Percentiles rank a stretch among this genome's conserved stretches.
These are phyloP conservation scores for Leptomonas pyrrhocoris DNA, from an alignment of 208 protist genomes.

Conservation along the genomic window DNA sequence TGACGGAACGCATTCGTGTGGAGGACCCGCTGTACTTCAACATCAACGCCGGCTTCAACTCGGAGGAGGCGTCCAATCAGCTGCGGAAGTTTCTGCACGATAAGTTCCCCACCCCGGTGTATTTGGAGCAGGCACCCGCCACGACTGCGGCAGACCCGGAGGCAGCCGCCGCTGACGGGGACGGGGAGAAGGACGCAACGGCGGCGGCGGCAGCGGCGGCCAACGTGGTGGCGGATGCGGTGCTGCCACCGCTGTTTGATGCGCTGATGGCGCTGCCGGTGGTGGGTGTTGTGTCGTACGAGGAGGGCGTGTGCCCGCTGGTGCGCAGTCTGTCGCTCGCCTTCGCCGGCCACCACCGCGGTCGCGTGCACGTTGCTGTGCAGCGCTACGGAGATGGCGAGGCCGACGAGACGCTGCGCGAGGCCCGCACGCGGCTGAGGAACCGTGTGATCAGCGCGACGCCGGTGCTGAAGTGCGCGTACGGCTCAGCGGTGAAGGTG, in stretches of 20 bases:
- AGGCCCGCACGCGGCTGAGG: conserved; percentile 16
- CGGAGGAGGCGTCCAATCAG: conserved; percentile 12
- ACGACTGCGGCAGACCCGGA: too few relatives aligned
- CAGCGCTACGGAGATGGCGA: conserved; percentile 11
- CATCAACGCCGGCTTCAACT: conserved; percentile 34
- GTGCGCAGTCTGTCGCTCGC: conserved; percentile 55
- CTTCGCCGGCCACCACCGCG: conserved; percentile 42
- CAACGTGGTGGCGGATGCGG: neutral
- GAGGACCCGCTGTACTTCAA: conserved; percentile 49
- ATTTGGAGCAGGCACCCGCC: too few relatives aligned
- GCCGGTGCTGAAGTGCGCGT: conserved; percentile 32
- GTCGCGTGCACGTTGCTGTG: conserved; percentile 30
- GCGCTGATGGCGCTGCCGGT: conserved; percentile 56
- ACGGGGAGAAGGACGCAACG: too few relatives aligned
- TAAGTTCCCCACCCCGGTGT: conserved; percentile 30
- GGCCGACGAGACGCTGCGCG: conserved; percentile 17
- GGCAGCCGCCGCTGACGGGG: too few relatives aligned
- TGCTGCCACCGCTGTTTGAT: conserved; percentile 24
- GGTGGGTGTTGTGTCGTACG: conserved; percentile 44
- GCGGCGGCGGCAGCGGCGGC: neutral
- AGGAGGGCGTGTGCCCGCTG: conserved; percentile 48
- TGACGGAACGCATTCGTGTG: conserved; percentile 10
- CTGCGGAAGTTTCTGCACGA: conserved; percentile 28
- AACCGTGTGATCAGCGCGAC: conserved; percentile 36
- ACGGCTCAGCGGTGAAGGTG: conserved; percentile 9